A percentile compares a stretch with the other conserved stretches of the same genome.
Evolutionary conservation across 164 flowering plant species (phyloP).

Genomic region (Vitis cinerea): DNA sequence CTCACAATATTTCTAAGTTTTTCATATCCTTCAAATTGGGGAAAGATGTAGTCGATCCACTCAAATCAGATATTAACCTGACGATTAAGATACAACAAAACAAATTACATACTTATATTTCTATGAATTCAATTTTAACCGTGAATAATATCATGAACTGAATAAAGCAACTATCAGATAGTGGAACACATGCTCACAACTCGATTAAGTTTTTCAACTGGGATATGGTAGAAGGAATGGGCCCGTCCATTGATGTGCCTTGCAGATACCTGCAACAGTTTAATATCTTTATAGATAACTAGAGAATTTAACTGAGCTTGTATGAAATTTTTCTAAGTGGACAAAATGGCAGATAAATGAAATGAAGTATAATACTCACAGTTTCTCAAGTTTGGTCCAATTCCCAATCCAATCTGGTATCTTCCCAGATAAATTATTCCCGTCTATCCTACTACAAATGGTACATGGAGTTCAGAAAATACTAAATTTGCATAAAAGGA

Average conservation of each 20-base stretch:
- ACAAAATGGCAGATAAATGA: background rate
- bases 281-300: too few species aligned
- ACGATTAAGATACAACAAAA: constrained; percentile 7
- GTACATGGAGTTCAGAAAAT: background rate
- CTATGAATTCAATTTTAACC: background rate
- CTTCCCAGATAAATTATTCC: constrained; percentile 60
- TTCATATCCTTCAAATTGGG: constrained; percentile 50
- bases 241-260: constrained; percentile 82
- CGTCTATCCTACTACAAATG: constrained; percentile 75
- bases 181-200: constrained; percentile 44
- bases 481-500: background rate
- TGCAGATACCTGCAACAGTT: constrained; percentile 61
- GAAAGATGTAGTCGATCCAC: constrained; percentile 38
- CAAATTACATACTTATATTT: background rate
- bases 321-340: background rate
- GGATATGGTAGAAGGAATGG: constrained; percentile 65
- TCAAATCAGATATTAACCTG: constrained; percentile 58
- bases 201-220: constrained; percentile 40
- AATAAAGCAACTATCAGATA: background rate
- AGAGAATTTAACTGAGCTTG: background rate
- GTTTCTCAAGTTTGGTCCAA: constrained; percentile 41
- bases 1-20: constrained; percentile 51
- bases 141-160: background rate
- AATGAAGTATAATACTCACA: background rate
- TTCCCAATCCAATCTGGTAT: constrained; percentile 86